Percentiles rank a stretch among this genome's conserved stretches.
Conservation (phyloP, 2,329 filamentous ascomycete genomes). For the Pseudogymnoascus sp. region DNA sequence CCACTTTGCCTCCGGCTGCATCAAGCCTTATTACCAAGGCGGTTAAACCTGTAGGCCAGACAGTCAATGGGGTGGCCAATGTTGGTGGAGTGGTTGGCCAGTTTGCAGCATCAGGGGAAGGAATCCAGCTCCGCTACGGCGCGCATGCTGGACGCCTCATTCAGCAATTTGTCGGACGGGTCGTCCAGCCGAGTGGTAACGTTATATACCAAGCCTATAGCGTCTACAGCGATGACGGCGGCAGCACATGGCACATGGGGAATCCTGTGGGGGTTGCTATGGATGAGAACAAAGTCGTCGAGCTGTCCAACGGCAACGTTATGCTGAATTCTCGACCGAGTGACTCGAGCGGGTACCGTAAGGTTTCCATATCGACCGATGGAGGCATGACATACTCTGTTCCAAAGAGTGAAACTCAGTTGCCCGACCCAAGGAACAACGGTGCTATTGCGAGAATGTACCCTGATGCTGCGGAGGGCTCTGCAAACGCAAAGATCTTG, state of each 20-base stretch:
- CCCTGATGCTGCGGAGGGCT: not conserved
- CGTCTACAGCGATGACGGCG: not conserved
- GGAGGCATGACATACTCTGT: not conserved
- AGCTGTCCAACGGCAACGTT: not conserved
- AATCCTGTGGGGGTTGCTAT: not conserved
- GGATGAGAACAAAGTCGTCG: conserved; percentile 3
- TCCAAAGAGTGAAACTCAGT: not conserved
- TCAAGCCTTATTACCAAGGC: not conserved
- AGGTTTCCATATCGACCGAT: not conserved
- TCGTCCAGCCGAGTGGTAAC: not conserved
- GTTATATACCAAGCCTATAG: not conserved
- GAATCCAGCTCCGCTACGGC: not conserved
- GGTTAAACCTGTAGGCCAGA: not conserved
- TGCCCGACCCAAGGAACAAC: not conserved
- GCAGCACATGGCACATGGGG: not conserved
- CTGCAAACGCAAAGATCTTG: not conserved
- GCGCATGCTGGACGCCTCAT: not conserved
- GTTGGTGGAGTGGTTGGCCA: not conserved
- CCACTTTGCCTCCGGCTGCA: not conserved
- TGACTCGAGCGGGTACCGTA: not conserved
- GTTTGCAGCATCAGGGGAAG: not conserved
- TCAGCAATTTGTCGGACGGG: not conserved
- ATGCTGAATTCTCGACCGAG: not conserved
- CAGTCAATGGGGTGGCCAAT: not conserved
- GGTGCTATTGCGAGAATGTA: not conserved